Conservation (phyloP, 2,329 filamentous ascomycete species). For the Ascochyta viciae-villosae region DNA sequence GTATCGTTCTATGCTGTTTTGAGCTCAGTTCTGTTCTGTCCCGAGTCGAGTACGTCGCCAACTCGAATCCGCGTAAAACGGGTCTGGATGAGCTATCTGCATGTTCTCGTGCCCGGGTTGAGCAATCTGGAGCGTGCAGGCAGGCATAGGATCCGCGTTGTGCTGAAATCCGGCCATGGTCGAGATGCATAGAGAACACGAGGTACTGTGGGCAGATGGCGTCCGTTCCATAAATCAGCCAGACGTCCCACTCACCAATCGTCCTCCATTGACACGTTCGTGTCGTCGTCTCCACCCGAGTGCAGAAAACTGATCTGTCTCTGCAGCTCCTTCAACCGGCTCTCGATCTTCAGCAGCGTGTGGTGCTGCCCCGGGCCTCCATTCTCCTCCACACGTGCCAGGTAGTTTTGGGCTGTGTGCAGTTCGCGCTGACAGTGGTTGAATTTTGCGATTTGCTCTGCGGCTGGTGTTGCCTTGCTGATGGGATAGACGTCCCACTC, state of each 20-base stretch:
- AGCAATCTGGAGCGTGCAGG: too few species aligned
- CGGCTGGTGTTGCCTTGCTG: background rate
- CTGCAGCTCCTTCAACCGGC: slow-evolving; percentile 26
- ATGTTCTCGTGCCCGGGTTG: too few species aligned
- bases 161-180: too few species aligned
- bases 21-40: too few species aligned
- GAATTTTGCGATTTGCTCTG: slow-evolving; percentile 23
- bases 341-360: slow-evolving; percentile 27
- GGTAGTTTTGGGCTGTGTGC: slow-evolving; percentile 29
- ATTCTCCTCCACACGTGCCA: slow-evolving; percentile 32
- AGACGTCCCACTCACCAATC: background rate
- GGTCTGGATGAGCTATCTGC: too few species aligned
- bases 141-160: too few species aligned
- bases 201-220: too few species aligned
- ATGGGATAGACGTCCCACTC: slow-evolving; percentile 23
- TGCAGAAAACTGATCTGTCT: slow-evolving; percentile 21
- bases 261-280: slow-evolving; percentile 1
- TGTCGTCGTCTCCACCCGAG: background rate
- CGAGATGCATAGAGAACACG: too few species aligned
- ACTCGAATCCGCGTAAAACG: too few species aligned
- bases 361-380: slow-evolving; percentile 23
- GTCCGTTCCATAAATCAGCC: too few species aligned
- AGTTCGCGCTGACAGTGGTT: slow-evolving; percentile 31
- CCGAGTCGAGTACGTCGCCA: too few species aligned
- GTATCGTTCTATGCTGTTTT: too few species aligned